Base-by-base conservation (phyloP, 2,329 filamentous ascomycete genomes). In the Phaeoacremonium minimum region DNA sequence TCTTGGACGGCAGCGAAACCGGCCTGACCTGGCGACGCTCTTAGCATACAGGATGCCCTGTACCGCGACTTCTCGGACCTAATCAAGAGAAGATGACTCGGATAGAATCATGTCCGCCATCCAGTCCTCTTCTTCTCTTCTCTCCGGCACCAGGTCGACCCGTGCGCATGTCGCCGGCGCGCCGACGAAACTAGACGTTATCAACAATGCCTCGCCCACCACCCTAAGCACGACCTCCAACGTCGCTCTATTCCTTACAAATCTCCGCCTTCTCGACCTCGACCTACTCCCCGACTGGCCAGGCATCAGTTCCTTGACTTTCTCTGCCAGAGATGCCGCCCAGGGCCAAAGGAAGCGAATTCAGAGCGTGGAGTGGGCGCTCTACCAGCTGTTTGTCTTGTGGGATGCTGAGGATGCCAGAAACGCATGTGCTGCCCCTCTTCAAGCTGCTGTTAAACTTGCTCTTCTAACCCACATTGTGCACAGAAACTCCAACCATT, bases 401-500 rank as follows among this genome's bases (percentile, higher is more conserved):
- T 96, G 88, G 84, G 86, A 96, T 53, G 75, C 78, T 0, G 76
- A 83, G 9, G 84, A 87, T 50, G 77, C 89, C 14, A 75, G 77
- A 44, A 83, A 83, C 65, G 87, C 88, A 70, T 28, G 66, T 50
- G 30, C 30, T 38, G 28, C 28, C 6, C 6, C n/a, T 32, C 9
- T 14, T 7, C 15, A 18, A 4, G n/a, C 18, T 30, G 7, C 6
- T 6, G 6, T 20, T 18, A 8, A 16, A 32, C 34, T 29, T 38
- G 4, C 1, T 43, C 34, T 14, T 32, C 33, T 40, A 4, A 35
- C 22, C 26, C 13, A 22, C 4, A 43, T 36, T 6, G 16, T 18
- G 30, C 18, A n/a, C 52, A 91, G 85, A 96, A 93, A 73, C 73
- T 97, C 8, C 82, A 83, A 40, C 87, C 88, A 0, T 93, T 91